phyloP scores from a whole-genome alignment of 2,329 filamentous ascomycete species.

The Arthrobotrys conoides region DNA sequence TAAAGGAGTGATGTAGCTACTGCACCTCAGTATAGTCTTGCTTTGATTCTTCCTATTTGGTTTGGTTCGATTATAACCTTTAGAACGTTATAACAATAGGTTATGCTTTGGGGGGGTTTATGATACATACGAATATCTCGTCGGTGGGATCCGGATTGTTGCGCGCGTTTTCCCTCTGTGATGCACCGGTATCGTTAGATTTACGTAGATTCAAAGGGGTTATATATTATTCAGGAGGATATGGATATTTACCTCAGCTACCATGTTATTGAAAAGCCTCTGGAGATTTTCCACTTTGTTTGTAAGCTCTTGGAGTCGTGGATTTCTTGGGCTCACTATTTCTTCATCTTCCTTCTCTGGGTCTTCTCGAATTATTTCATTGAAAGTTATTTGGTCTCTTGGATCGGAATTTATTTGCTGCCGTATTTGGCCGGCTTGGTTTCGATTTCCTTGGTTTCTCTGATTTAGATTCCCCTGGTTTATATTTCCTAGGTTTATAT shows the following conservation, averaged over 20 bases:
- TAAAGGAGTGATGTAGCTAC: too few relatives aligned
- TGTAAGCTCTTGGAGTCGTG: neutral
- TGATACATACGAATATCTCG: neutral
- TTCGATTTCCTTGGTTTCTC: too few relatives aligned
- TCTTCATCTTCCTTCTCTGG: neutral
- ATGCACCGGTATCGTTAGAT: neutral
- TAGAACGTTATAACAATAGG: too few relatives aligned
- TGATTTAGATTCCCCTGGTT: neutral
- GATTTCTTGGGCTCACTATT: neutral
- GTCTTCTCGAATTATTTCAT: neutral
- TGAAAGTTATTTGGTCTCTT: neutral
- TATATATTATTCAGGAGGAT: neutral
- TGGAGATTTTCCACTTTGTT: neutral
- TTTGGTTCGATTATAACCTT: neutral
- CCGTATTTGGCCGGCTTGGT: neutral
- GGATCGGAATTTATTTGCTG: neutral
- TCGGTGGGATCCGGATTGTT: neutral
- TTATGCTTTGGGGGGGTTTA: neutral
- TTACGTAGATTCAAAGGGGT: neutral
- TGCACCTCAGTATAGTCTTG: neutral
- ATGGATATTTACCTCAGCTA: neutral
- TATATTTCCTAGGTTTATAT: neutral
- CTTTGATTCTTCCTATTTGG: conserved; percentile 12
- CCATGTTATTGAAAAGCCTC: neutral
- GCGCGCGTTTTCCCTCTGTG: neutral